These are phyloP conservation scores for Hura crepitans DNA, from an alignment of 441 rosid species.

Conservation along the genomic window DNA sequence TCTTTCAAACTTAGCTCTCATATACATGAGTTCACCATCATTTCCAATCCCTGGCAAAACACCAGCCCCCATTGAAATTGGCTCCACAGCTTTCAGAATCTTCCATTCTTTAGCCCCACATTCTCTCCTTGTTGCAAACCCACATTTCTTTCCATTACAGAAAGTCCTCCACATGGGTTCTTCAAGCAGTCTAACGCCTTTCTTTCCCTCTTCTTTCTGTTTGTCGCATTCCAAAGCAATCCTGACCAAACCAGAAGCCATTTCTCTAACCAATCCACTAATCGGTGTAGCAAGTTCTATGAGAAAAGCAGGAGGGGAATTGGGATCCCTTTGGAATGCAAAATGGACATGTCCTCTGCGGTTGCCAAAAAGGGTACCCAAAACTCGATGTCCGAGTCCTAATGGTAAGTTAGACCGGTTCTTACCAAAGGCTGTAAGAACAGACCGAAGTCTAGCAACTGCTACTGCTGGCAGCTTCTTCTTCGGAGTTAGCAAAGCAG, in stretches of 20 bases:
- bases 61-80: constrained; percentile 96
- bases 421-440: constrained; percentile 51
- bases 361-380: constrained; percentile 83
- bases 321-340: constrained; percentile 76
- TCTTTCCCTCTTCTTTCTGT: constrained; percentile 37
- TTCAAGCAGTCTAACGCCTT: constrained; percentile 58
- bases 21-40: constrained; percentile 70
- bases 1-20: constrained; percentile 94
- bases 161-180: constrained; percentile 89
- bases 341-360: constrained; percentile 91
- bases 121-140: constrained; percentile 72
- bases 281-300: constrained; percentile 88
- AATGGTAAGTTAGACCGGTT: constrained; percentile 39
- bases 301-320: constrained; percentile 69
- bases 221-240: constrained; percentile 90
- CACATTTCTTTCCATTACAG: constrained; percentile 85
- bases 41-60: constrained; percentile 57
- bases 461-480: constrained; percentile 69
- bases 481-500: constrained; percentile 41
- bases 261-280: constrained; percentile 71
- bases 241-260: constrained; percentile 92
- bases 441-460: constrained; percentile 71
- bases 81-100: constrained; percentile 76
- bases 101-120: constrained; percentile 67
- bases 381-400: constrained; percentile 59